A percentile compares a stretch with the other conserved stretches of the same genome.
Conservation (phyloP, 176 grass and related monocot species). For the Phragmites australis region DNA sequence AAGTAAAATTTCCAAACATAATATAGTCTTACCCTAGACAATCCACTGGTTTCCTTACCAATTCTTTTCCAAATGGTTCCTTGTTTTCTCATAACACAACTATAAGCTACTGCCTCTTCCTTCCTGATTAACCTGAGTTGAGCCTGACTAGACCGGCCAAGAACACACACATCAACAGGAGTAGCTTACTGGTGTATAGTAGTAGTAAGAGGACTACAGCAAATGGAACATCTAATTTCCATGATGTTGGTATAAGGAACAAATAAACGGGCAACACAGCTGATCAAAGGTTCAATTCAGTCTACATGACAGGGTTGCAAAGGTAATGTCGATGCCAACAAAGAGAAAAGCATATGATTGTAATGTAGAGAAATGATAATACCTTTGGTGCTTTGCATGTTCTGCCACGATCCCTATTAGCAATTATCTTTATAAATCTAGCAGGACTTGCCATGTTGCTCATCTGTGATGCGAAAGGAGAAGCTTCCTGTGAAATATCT, state of each 20-base stretch:
- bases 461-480: conserved; percentile 73
- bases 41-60: neutral
- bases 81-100: neutral
- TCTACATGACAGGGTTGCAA: conserved; percentile 12
- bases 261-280: conserved; percentile 23
- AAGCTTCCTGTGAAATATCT: conserved; percentile 57
- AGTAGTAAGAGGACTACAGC: conserved; percentile 11
- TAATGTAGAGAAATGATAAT: conserved; percentile 20
- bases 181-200: conserved; percentile 21
- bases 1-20: neutral
- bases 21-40: neutral
- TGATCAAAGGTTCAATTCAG: neutral
- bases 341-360: conserved; percentile 15
- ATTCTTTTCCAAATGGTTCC: neutral
- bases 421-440: conserved; percentile 77
- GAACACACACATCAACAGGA: neutral
- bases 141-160: conserved; percentile 19
- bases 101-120: conserved; percentile 8
- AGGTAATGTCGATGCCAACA: conserved; percentile 5
- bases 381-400: conserved; percentile 71
- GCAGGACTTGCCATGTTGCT: conserved; percentile 79
- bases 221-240: conserved; percentile 11
- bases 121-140: conserved; percentile 24
- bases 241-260: neutral
- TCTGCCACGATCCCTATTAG: conserved; percentile 73